A percentile compares a stretch with the other conserved stretches of the same genome.
Conservation (phyloP, 1,284 basidiomycete species). For the Cutaneotrichosporon sp. region DNA sequence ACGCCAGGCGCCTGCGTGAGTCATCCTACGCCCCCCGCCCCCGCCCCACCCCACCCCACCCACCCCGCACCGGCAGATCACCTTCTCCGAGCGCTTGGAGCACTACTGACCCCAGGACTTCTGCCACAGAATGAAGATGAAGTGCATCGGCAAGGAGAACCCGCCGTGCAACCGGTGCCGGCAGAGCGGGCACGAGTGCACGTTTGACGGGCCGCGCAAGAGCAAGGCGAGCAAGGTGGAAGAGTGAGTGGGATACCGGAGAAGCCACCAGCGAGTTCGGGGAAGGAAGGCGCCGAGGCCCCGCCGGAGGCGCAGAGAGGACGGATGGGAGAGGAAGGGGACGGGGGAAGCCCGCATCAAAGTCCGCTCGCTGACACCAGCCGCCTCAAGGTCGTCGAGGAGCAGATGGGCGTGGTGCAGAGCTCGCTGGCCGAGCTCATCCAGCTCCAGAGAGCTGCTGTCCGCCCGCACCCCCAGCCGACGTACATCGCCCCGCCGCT, state of each 20-base stretch:
- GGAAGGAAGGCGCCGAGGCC: neutral
- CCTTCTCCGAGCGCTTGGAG: neutral
- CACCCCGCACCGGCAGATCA: no score
- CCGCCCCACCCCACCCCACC: no score
- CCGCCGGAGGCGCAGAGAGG: no score
- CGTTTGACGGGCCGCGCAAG: constrained; percentile 88
- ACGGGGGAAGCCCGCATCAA: neutral
- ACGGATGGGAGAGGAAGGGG: neutral
- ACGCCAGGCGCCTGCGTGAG: constrained; percentile 13
- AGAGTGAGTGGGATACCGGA: constrained; percentile 62
- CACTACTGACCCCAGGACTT: constrained; percentile 9
- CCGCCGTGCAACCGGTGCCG: constrained; percentile 54
- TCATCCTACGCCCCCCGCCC: neutral
- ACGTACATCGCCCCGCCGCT: constrained; percentile 33
- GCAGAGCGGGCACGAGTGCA: constrained; percentile 71
- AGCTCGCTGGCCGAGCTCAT: constrained; percentile 75
- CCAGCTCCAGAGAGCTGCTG: constrained; percentile 53
- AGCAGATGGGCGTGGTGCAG: constrained; percentile 75
- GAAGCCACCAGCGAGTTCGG: neutral
- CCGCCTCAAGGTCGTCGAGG: constrained; percentile 79
- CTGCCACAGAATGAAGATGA: constrained; percentile 58
- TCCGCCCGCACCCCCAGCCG: constrained; percentile 51
- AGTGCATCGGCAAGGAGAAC: constrained; percentile 69
- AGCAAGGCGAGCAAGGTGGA: constrained; percentile 67
- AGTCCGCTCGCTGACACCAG: constrained; percentile 55